Conservation (phyloP, 768 basidiomycete species). For the Tulasnella sp. region DNA sequence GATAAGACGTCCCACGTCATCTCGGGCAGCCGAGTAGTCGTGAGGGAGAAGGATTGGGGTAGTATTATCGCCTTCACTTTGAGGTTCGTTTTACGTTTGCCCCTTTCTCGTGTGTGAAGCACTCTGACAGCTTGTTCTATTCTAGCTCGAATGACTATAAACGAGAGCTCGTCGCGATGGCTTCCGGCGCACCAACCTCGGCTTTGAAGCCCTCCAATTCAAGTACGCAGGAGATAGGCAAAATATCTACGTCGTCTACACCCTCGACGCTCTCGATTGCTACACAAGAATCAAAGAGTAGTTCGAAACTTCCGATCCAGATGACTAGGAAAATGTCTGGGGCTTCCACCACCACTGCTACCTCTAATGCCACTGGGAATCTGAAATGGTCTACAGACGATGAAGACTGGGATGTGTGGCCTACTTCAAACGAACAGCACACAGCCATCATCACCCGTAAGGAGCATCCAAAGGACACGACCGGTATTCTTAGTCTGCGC, state of each 20-base stretch:
- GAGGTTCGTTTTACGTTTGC: constrained; percentile 34
- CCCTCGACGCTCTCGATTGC: constrained; percentile 13
- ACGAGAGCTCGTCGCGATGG: constrained; percentile 30
- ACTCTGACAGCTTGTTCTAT: not conserved
- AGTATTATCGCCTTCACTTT: constrained; percentile 70
- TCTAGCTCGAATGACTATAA: constrained; percentile 52
- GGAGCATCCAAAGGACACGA: constrained; percentile 50
- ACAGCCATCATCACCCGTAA: constrained; percentile 52
- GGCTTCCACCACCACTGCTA: constrained; percentile 26
- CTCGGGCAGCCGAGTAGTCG: constrained; percentile 55
- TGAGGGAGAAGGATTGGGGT: constrained; percentile 64
- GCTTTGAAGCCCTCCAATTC: not conserved
- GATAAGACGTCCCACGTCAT: constrained; percentile 46
- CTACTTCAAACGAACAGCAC: constrained; percentile 34
- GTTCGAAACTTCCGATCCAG: not conserved
- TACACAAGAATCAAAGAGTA: not conserved
- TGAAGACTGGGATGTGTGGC: constrained; percentile 5
- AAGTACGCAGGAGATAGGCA: not conserved
- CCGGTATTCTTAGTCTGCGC: constrained; percentile 46
- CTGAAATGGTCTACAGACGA: not conserved
- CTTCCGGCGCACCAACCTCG: not conserved
- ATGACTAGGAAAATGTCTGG: constrained; percentile 22
- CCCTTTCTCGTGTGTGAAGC: not conserved
- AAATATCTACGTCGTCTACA: not conserved
- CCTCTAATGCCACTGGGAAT: constrained; percentile 38